Conservation (phyloP, 768 basidiomycete genomes). For the Lepiota brunneoincarnata region DNA sequence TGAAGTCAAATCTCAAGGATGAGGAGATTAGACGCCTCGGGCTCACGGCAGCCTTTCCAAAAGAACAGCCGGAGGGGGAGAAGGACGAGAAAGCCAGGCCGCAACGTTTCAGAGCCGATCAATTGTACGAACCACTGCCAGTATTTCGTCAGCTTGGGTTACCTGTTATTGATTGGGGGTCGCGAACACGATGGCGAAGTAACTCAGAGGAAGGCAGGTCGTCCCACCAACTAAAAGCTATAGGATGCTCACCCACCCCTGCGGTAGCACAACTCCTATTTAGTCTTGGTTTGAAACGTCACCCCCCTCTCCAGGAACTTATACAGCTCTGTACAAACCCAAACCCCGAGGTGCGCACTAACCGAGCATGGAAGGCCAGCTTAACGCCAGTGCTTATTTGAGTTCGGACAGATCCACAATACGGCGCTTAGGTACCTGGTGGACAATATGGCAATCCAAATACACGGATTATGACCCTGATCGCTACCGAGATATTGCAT, state of each 20-base stretch:
- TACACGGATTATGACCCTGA: constrained; percentile 61
- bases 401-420: constrained; percentile 35
- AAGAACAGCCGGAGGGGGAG: constrained; percentile 36
- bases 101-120: constrained; percentile 56
- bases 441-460: constrained; percentile 60
- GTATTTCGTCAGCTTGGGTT: constrained; percentile 69
- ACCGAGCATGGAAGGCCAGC: background rate
- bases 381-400: too few relatives aligned
- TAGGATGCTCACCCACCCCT: background rate
- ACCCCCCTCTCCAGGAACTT: constrained; percentile 64
- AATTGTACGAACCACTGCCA: constrained; percentile 84
- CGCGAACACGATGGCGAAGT: constrained; percentile 71
- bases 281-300: constrained; percentile 63
- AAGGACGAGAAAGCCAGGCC: constrained; percentile 29
- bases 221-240: background rate
- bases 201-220: constrained; percentile 81
- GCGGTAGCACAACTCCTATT: constrained; percentile 74
- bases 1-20: constrained; percentile 50
- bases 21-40: constrained; percentile 48
- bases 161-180: constrained; percentile 88
- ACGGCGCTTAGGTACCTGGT: constrained; percentile 80
- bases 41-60: constrained; percentile 78
- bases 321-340: constrained; percentile 66
- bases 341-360: constrained; percentile 33
- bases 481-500: constrained; percentile 57